A percentile compares a stretch with the other conserved stretches of the same genome.
Evolutionary conservation across 805 yeast genomes (phyloP).

Genomic region (Yamadazyma endophytica): DNA sequence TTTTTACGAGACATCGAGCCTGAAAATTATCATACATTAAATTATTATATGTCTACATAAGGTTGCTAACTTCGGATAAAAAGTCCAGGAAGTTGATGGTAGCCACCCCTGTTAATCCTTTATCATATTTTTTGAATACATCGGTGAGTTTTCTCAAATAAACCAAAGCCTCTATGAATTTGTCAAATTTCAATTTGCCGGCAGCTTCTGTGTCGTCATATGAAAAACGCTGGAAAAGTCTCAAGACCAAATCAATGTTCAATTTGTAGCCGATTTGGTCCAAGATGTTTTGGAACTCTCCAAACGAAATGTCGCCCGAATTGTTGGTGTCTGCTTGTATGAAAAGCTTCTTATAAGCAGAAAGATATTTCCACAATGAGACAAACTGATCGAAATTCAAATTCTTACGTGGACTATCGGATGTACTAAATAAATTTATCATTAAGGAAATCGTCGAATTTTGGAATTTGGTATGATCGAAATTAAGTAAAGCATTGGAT

Average conservation of each 20-base stretch:
- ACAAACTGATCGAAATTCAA: conserved; percentile 57
- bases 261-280: conserved; percentile 64
- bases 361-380: conserved; percentile 63
- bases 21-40: conserved; percentile 1
- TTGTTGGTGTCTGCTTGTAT: conserved; percentile 56
- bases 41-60: conserved; percentile 10
- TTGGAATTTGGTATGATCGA: conserved; percentile 60
- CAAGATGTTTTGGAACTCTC: conserved; percentile 59
- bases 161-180: conserved; percentile 75
- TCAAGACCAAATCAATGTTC: conserved; percentile 52
- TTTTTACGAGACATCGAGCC: background rate
- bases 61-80: conserved; percentile 47
- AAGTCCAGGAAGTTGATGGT: conserved; percentile 63
- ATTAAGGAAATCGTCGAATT: conserved; percentile 56
- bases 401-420: conserved; percentile 12
- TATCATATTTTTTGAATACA: conserved; percentile 71
- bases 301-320: conserved; percentile 58
- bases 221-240: conserved; percentile 55
- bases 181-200: conserved; percentile 64
- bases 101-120: conserved; percentile 70
- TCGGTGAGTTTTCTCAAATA: conserved; percentile 75
- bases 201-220: conserved; percentile 25
- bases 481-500: conserved; percentile 54
- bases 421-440: conserved; percentile 55
- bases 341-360: conserved; percentile 64